Conservation (phyloP, 225 moss, liverwort and hornwort genomes). For the Physcomitrellopsis africana region DNA sequence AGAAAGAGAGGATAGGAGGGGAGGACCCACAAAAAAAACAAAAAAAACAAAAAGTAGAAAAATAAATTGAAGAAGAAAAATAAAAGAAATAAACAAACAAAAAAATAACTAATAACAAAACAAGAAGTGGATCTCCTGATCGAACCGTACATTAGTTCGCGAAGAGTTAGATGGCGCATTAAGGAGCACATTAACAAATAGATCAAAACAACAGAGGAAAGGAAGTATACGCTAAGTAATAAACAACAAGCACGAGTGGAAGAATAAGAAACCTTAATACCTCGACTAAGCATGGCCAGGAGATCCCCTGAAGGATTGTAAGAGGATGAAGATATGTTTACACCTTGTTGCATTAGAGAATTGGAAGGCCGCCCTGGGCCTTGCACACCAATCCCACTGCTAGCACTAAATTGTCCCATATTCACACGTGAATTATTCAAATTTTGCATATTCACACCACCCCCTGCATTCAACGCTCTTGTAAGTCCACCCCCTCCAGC, state of each 20-base stretch:
- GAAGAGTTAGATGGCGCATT: background rate
- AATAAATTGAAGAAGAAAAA: too few relatives aligned
- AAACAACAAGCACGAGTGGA: slow-evolving; percentile 26
- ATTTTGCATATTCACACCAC: slow-evolving; percentile 76
- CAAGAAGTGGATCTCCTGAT: background rate
- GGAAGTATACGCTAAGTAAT: slow-evolving; percentile 13
- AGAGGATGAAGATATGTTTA: slow-evolving; percentile 90
- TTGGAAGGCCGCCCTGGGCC: slow-evolving; percentile 93
- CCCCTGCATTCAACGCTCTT: slow-evolving; percentile 83
- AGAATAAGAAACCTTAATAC: slow-evolving; percentile 51
- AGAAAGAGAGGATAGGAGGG: too few relatives aligned
- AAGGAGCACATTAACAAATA: slow-evolving; percentile 16
- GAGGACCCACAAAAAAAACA: too few relatives aligned
- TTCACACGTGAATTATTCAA: slow-evolving; percentile 97
- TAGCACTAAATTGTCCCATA: slow-evolving; percentile 88
- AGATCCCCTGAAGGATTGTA: slow-evolving; percentile 90
- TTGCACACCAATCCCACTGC: slow-evolving; percentile 91
- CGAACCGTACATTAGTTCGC: slow-evolving; percentile 1
- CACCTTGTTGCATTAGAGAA: slow-evolving; percentile 95
- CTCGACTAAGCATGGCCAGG: slow-evolving; percentile 97
- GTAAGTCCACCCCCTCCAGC: slow-evolving; percentile 81
- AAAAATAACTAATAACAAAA: background rate
- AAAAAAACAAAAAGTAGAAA: too few relatives aligned
- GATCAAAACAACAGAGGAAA: slow-evolving; percentile 16
- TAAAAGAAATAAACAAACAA: too few relatives aligned